Conservation (phyloP, 139 green algal genomes). For the Pseudopediastrum boryanum region DNA sequence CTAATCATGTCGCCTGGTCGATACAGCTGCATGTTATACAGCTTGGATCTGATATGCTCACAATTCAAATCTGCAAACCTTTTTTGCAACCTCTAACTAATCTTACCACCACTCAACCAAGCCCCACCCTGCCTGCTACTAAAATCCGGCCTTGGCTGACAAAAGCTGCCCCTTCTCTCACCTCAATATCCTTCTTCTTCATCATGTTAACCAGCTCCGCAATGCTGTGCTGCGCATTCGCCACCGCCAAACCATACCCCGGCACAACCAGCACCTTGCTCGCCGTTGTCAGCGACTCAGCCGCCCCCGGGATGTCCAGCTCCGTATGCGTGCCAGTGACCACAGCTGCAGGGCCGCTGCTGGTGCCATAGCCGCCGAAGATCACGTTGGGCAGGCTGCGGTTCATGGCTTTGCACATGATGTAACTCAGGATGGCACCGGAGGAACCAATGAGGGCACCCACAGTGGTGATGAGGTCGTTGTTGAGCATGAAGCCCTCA, state of each 20-base stretch:
- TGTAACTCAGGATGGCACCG: constrained; percentile 89
- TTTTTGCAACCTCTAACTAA: too few species aligned
- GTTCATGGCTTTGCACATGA: constrained; percentile 97
- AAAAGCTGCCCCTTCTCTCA: constrained; percentile 44
- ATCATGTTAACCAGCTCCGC: constrained; percentile 71
- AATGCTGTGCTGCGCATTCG: constrained; percentile 81
- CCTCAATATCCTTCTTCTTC: constrained; percentile 55
- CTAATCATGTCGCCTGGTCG: too few species aligned
- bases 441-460: constrained; percentile 89
- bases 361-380: constrained; percentile 77
- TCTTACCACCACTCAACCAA: too few species aligned
- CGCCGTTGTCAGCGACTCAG: constrained; percentile 46
- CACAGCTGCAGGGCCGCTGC: constrained; percentile 1
- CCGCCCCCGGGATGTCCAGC: constrained; percentile 45
- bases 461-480: constrained; percentile 79
- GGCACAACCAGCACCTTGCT: constrained; percentile 85
- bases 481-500: constrained; percentile 90
- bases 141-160: too few species aligned
- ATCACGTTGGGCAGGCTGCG: constrained; percentile 87
- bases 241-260: constrained; percentile 89
- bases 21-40: too few species aligned
- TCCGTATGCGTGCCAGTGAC: constrained; percentile 55
- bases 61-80: too few species aligned
- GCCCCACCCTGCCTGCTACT: too few species aligned
- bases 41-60: too few species aligned